Evolutionary conservation across 1,284 basidiomycete genomes (phyloP), one percentile per base, ranked within the genome.

Genomic region (Fomitopsis palustris): DNA sequence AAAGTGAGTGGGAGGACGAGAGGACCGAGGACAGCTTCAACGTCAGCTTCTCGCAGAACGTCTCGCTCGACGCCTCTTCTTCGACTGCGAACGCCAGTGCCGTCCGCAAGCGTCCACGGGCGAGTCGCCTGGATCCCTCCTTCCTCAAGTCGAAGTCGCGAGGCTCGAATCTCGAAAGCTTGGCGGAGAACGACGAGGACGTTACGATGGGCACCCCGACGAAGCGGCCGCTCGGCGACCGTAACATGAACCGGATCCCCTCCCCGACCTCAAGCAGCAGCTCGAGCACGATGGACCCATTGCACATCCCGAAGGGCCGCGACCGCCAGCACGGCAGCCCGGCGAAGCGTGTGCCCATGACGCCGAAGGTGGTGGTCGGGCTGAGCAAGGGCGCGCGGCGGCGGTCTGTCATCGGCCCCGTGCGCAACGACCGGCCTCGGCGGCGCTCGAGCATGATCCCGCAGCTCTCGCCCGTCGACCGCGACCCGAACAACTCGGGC

Each of bases 1-100:
- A 93, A 66, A 90, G 87, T 69, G 92, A 93, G 60, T 94, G 92
- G 92, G 92, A 93, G 72, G 92, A 93, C 68, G 92, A 92, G 68
- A 86, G 82, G 73, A 89, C 87, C 1, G 89, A 93, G 16, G 88
- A 90, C 52, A 89, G 86, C 67, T 68, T 87, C 64, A 83, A 77
- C 61, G 61, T 82, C 60, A 82, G 77, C 69, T 74, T 84, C 65
- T 65, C 73, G 33, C 74, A 80, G 69, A 9, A 60, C 60, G 10
- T 43, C 69, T 56, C 72, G 70, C 57, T n/a, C 60, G 79, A 77
- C 68, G 62, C 29, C 66, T 63, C 58, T 62, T 67, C 58, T 54
- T 21, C 55, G 51, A 21, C 45, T 70, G 72, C 17, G 65, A 73
- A 14, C 70, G 62, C 49, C 61, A 61, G 43, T 57, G 60, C 55